Conservation (phyloP, 768 basidiomycete genomes). For the Thelephora aurantiotincta region DNA sequence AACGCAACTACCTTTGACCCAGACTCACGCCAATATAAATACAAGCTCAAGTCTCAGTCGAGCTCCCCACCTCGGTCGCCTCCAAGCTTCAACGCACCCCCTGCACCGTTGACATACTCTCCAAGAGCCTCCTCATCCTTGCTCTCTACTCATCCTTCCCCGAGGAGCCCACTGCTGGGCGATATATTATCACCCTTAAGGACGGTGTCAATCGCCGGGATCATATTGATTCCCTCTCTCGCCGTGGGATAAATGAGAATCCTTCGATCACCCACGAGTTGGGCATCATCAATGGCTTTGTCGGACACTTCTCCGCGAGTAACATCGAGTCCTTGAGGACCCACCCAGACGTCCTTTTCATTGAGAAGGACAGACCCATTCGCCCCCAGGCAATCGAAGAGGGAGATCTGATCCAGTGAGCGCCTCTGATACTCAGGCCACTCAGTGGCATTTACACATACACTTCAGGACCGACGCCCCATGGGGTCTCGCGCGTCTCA, state of each 20-base stretch:
- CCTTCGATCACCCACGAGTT: conserved; percentile 8
- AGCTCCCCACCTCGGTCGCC: no score
- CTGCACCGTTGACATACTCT: neutral
- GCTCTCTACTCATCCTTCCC: neutral
- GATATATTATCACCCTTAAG: conserved; percentile 14
- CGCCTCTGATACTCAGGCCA: neutral
- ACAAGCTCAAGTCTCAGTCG: no score
- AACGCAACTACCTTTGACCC: no score
- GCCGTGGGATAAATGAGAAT: neutral
- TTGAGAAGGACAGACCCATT: conserved; percentile 10
- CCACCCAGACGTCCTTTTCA: conserved; percentile 10
- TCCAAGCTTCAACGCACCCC: no score
- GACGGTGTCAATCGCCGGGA: conserved; percentile 7
- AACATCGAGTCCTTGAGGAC: conserved; percentile 10
- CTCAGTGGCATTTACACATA: neutral
- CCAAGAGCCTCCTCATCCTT: neutral
- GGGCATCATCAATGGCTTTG: conserved; percentile 11
- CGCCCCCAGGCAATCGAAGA: conserved; percentile 4
- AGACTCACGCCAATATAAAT: no score
- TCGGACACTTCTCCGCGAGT: conserved; percentile 8
- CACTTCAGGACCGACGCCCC: conserved; percentile 10
- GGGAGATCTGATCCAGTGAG: conserved; percentile 9
- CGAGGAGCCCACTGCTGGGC: neutral
- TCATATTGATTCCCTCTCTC: conserved; percentile 8
- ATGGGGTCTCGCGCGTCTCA: conserved; percentile 12